phyloP scores from a whole-genome alignment of 495 filamentous ascomycete genomes.

The Neurospora sp. region DNA sequence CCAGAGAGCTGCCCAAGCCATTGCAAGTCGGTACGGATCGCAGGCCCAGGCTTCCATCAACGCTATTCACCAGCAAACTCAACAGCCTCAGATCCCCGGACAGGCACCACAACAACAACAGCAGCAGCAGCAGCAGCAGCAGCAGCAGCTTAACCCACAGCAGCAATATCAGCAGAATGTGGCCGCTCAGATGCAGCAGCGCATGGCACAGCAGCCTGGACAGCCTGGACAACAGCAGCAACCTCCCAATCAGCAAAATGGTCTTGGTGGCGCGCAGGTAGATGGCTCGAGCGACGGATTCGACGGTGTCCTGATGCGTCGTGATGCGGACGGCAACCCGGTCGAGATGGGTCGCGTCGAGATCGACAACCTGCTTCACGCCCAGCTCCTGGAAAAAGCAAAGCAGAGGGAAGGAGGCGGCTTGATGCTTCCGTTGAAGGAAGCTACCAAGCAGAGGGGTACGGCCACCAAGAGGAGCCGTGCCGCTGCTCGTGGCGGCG shows the following conservation, averaged over 20 bases:
- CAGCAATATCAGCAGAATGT: slow-evolving; percentile 19
- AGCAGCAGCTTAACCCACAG: slow-evolving; percentile 33
- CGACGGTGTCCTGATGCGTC: slow-evolving; percentile 43
- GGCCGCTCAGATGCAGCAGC: slow-evolving; percentile 24
- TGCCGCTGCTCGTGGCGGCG: neutral
- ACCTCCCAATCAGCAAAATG: slow-evolving; percentile 26
- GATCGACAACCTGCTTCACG: slow-evolving; percentile 51
- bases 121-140: slow-evolving; percentile 38
- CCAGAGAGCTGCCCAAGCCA: slow-evolving; percentile 53
- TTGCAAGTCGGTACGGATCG: slow-evolving; percentile 61
- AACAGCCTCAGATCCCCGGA: slow-evolving; percentile 7
- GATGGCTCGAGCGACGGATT: slow-evolving; percentile 42
- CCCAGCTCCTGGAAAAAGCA: slow-evolving; percentile 57
- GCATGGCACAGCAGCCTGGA: slow-evolving; percentile 13
- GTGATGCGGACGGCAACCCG: slow-evolving; percentile 22
- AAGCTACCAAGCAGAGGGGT: slow-evolving; percentile 20
- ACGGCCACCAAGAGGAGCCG: slow-evolving; percentile 12
- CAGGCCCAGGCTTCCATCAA: slow-evolving; percentile 61
- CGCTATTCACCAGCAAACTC: slow-evolving; percentile 30
- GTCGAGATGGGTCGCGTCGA: slow-evolving; percentile 40
- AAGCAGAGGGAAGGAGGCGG: slow-evolving; percentile 69
- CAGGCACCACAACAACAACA: slow-evolving; percentile 22
- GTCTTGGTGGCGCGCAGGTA: slow-evolving; percentile 30
- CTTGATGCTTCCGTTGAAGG: slow-evolving; percentile 59
- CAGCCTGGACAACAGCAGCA: slow-evolving; percentile 27